Evolutionary conservation across 2,329 filamentous ascomycete genomes (phyloP).

Genomic region (Aspergillus sergii): DNA sequence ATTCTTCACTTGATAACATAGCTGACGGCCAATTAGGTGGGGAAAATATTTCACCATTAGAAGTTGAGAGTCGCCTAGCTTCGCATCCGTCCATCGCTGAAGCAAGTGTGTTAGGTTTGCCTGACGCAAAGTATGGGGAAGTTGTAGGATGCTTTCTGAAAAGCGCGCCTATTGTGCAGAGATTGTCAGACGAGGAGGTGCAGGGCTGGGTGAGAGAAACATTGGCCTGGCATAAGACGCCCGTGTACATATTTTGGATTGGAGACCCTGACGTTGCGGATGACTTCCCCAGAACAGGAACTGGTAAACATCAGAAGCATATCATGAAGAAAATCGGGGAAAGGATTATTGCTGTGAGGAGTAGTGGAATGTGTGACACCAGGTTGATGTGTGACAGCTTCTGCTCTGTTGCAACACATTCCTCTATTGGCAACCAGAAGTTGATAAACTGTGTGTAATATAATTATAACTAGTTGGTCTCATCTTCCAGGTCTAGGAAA

Average conservation of each 20-base stretch:
- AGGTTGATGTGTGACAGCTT: background rate
- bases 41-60: constrained; percentile 69
- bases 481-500: constrained; percentile 15
- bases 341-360: background rate
- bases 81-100: constrained; percentile 60
- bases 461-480: background rate
- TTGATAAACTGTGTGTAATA: background rate
- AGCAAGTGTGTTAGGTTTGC: constrained; percentile 66
- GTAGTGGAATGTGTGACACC: background rate
- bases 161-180: constrained; percentile 18
- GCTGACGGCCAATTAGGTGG: constrained; percentile 48
- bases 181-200: constrained; percentile 54
- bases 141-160: constrained; percentile 61
- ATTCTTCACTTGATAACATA: no score
- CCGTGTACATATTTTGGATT: constrained; percentile 71
- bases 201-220: constrained; percentile 60
- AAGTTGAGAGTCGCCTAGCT: constrained; percentile 69
- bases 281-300: constrained; percentile 64
- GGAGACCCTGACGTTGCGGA: constrained; percentile 56
- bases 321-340: constrained; percentile 51
- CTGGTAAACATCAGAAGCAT: constrained; percentile 66
- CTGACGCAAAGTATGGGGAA: constrained; percentile 50
- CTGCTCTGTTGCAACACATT: background rate
- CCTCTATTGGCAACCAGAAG: background rate
- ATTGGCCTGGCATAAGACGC: constrained; percentile 66